Conservation (phyloP, 345 rosid species). For the Aquilaria yunnanensis region DNA sequence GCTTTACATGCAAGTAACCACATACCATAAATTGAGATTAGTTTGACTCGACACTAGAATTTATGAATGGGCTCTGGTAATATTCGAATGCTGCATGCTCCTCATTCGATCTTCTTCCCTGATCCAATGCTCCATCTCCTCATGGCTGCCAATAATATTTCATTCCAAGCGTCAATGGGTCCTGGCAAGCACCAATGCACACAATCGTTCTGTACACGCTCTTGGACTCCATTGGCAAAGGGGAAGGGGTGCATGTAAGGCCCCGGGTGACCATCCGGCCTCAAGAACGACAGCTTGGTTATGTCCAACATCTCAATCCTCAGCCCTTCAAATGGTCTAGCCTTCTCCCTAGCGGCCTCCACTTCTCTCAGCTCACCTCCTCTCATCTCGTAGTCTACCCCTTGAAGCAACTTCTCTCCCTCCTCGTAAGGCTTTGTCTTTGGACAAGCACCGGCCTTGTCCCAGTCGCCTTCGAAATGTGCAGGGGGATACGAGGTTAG, state of each 20-base stretch:
- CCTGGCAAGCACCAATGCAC: slow-evolving; percentile 95
- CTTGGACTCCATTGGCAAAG: slow-evolving; percentile 56
- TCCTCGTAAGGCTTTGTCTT: slow-evolving; percentile 56
- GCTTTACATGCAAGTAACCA: too few relatives aligned
- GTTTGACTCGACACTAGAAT: too few relatives aligned
- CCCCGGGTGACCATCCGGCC: slow-evolving; percentile 88
- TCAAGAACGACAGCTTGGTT: slow-evolving; percentile 46
- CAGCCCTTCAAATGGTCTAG: slow-evolving; percentile 15
- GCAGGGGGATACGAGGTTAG: slow-evolving; percentile 73
- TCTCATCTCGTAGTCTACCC: slow-evolving; percentile 64
- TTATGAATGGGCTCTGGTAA: too few relatives aligned
- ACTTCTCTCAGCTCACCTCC: slow-evolving; percentile 52
- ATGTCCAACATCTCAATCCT: slow-evolving; percentile 63
- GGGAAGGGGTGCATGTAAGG: slow-evolving; percentile 72
- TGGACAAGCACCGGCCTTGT: slow-evolving; percentile 71
- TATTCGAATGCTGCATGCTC: too few relatives aligned
- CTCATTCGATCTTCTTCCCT: slow-evolving; percentile 14
- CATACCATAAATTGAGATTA: too few relatives aligned
- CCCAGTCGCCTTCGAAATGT: slow-evolving; percentile 92
- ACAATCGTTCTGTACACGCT: slow-evolving; percentile 77
- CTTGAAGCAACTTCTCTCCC: slow-evolving; percentile 57
- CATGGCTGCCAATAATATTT: slow-evolving; percentile 52
- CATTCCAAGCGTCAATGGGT: slow-evolving; percentile 84
- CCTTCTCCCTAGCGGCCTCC: slow-evolving; percentile 29
- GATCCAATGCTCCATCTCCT: slow-evolving; percentile 40